phyloP scores from a whole-genome alignment of 352 stramenopile species.

The Phytophthora pluvialis region DNA sequence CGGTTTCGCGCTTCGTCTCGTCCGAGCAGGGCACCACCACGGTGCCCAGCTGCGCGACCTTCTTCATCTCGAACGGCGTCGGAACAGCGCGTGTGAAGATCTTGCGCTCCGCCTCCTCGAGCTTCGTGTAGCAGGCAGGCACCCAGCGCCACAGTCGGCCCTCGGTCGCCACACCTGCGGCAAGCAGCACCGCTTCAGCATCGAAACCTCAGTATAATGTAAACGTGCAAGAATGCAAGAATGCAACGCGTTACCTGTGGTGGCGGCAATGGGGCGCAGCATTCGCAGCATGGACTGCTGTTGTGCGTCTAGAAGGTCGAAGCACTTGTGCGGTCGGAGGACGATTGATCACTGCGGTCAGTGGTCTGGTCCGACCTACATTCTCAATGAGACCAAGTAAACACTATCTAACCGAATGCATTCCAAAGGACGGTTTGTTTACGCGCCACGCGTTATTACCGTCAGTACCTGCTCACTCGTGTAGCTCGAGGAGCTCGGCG shows the following conservation, averaged over 20 bases:
- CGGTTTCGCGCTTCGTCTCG: constrained; percentile 49
- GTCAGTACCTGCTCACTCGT: no score
- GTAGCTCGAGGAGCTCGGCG: no score
- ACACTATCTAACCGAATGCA: constrained; percentile 4
- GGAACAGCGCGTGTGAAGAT: constrained; percentile 59
- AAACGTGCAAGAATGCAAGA: background rate
- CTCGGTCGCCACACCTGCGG: constrained; percentile 63
- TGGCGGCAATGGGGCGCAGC: constrained; percentile 37
- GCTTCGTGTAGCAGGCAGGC: constrained; percentile 66
- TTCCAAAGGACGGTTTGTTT: constrained; percentile 8
- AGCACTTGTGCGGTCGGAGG: constrained; percentile 13
- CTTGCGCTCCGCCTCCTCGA: constrained; percentile 68
- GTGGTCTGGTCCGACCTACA: constrained; percentile 10
- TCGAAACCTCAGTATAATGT: constrained; percentile 19
- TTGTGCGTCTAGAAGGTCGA: background rate
- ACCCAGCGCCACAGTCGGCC: constrained; percentile 77
- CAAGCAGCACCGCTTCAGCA: constrained; percentile 54
- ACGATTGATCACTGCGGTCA: constrained; percentile 14
- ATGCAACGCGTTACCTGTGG: constrained; percentile 34
- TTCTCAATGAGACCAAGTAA: constrained; percentile 10
- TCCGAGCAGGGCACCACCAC: constrained; percentile 82
- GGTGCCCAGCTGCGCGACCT: constrained; percentile 79
- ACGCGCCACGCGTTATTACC: background rate
- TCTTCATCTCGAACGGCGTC: constrained; percentile 76
- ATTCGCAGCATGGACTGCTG: constrained; percentile 37